Evolutionary conservation across 139 green algal genomes (phyloP).

Genomic region (Diplosphaera chodatii): DNA sequence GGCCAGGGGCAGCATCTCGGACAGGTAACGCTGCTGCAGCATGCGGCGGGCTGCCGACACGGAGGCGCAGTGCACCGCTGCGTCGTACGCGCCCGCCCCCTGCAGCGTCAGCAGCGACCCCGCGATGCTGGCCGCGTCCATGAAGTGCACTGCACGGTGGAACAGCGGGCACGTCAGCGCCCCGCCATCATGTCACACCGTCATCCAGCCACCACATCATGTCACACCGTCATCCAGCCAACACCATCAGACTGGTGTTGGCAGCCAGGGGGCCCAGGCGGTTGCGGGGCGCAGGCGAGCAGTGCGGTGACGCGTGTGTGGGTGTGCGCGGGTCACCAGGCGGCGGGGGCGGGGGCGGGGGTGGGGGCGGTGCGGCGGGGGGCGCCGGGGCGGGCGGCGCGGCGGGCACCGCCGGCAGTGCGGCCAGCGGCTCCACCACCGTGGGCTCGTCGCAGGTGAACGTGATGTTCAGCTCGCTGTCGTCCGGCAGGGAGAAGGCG

Average conservation of each 20-base stretch:
- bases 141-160: not conserved
- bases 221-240: no score
- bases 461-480: conserved; percentile 86
- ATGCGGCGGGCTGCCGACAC: conserved; percentile 74
- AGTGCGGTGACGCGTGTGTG: no score
- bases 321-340: no score
- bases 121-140: conserved; percentile 16
- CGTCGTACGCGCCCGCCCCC: conserved; percentile 80
- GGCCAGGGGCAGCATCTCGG: not conserved
- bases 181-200: no score
- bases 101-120: conserved; percentile 75
- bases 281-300: no score
- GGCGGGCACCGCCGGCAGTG: not conserved
- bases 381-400: no score
- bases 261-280: no score
- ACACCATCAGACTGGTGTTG: no score
- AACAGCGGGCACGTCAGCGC: no score
- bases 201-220: no score
- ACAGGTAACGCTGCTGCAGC: conserved; percentile 7
- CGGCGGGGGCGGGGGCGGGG: no score
- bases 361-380: not conserved
- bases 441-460: conserved; percentile 88
- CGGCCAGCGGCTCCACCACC: not conserved
- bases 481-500: conserved; percentile 72
- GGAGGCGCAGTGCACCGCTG: conserved; percentile 81